These are phyloP conservation scores for Metschnikowia cubensis DNA, from an alignment of 805 yeast species.

Conservation along the genomic window DNA sequence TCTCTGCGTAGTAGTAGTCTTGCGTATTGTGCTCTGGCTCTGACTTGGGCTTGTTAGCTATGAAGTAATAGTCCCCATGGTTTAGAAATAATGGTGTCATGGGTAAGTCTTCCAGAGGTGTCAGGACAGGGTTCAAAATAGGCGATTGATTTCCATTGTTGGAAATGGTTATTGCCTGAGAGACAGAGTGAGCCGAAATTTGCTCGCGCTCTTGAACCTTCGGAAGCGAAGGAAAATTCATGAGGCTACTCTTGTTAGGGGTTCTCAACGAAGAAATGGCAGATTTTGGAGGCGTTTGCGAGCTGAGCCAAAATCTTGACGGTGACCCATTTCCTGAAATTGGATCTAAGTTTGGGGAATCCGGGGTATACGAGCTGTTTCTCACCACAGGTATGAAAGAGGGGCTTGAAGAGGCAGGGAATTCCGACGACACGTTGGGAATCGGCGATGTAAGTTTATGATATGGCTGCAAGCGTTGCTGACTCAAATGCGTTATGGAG, in stretches of 20 bases:
- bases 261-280: slow-evolving; percentile 20
- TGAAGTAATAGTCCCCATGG: slow-evolving; percentile 14
- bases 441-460: slow-evolving; percentile 32
- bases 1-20: slow-evolving; percentile 3
- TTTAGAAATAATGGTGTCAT: slow-evolving; percentile 38
- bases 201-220: slow-evolving; percentile 1
- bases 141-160: slow-evolving; percentile 28
- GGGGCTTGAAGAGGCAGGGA: slow-evolving; percentile 15
- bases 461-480: slow-evolving; percentile 36
- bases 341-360: slow-evolving; percentile 51
- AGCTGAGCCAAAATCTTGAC: slow-evolving; percentile 49
- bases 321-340: slow-evolving; percentile 53
- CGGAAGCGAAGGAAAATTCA: slow-evolving; percentile 1
- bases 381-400: slow-evolving; percentile 30
- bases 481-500: slow-evolving; percentile 23
- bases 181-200: slow-evolving; percentile 6
- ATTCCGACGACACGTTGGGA: slow-evolving; percentile 11
- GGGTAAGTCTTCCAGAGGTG: slow-evolving; percentile 40
- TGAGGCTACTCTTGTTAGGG: slow-evolving; percentile 4
- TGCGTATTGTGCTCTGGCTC: neutral
- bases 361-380: slow-evolving; percentile 32
- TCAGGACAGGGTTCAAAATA: slow-evolving; percentile 36
- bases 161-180: slow-evolving; percentile 10
- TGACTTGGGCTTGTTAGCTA: neutral
- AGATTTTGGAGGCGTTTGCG: slow-evolving; percentile 48